Conservation (phyloP, 805 yeast species). For the Metschnikowia lachancei region DNA sequence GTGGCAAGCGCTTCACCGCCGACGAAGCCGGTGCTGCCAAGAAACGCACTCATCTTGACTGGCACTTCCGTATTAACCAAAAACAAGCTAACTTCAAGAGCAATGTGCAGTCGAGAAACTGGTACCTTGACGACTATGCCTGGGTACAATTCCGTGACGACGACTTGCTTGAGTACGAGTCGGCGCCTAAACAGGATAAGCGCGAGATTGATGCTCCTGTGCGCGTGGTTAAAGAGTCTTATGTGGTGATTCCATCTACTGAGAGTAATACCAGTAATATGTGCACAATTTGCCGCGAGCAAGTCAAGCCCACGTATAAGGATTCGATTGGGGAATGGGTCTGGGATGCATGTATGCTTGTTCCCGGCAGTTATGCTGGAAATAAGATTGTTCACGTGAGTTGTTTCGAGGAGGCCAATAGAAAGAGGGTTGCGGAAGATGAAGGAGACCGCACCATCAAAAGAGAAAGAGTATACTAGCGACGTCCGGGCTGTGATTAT, state of each 20-base stretch:
- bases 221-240: conserved; percentile 18
- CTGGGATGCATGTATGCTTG: conserved; percentile 40
- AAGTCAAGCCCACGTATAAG: conserved; percentile 42
- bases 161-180: conserved; percentile 35
- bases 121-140: conserved; percentile 71
- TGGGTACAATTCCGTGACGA: conserved; percentile 79
- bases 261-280: conserved; percentile 48
- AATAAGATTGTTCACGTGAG: conserved; percentile 41
- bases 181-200: conserved; percentile 8
- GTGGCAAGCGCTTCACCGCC: conserved; percentile 81
- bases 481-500: neutral
- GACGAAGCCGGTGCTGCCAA: conserved; percentile 54
- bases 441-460: conserved; percentile 23
- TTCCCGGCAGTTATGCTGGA: conserved; percentile 36
- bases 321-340: conserved; percentile 48
- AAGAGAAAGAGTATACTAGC: conserved; percentile 20
- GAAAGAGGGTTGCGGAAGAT: conserved; percentile 32
- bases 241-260: conserved; percentile 66
- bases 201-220: conserved; percentile 5
- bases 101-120: conserved; percentile 68
- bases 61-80: conserved; percentile 93
- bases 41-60: conserved; percentile 73
- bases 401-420: conserved; percentile 39
- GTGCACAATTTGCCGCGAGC: conserved; percentile 43
- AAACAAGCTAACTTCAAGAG: conserved; percentile 42